phyloP scores from a whole-genome alignment of 129 eudicot genomes.

The Silybum marianum region DNA sequence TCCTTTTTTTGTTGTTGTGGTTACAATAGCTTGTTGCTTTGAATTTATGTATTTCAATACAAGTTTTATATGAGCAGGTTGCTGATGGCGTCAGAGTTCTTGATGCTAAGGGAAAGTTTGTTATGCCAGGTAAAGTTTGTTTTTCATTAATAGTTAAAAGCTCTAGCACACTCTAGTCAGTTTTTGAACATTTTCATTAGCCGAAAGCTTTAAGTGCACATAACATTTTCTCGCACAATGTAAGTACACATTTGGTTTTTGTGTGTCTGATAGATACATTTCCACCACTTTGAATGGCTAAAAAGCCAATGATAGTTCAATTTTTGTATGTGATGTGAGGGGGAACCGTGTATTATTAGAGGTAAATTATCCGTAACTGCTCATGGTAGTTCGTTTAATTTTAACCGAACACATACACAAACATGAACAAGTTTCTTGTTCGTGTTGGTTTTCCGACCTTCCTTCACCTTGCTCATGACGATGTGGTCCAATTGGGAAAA shows the following conservation, averaged over 20 bases:
- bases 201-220: neutral
- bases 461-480: neutral
- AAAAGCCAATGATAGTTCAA: neutral
- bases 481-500: neutral
- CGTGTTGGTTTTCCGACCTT: neutral
- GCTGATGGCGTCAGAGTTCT: slow-evolving; percentile 70
- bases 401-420: neutral
- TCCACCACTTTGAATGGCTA: neutral
- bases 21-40: slow-evolving; percentile 13
- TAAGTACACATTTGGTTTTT: neutral
- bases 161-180: neutral
- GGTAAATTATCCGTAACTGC: too few species aligned
- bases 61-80: slow-evolving; percentile 57
- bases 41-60: neutral
- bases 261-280: neutral
- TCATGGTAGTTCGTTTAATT: neutral
- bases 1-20: neutral
- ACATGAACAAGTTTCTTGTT: neutral
- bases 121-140: slow-evolving; percentile 80
- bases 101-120: slow-evolving; percentile 94
- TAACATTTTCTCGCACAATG: neutral
- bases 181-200: neutral
- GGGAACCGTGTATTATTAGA: neutral
- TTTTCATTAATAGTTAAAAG: neutral
- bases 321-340: neutral